Conservation (phyloP, 768 basidiomycete genomes). For the Tricholoma matsutake region DNA sequence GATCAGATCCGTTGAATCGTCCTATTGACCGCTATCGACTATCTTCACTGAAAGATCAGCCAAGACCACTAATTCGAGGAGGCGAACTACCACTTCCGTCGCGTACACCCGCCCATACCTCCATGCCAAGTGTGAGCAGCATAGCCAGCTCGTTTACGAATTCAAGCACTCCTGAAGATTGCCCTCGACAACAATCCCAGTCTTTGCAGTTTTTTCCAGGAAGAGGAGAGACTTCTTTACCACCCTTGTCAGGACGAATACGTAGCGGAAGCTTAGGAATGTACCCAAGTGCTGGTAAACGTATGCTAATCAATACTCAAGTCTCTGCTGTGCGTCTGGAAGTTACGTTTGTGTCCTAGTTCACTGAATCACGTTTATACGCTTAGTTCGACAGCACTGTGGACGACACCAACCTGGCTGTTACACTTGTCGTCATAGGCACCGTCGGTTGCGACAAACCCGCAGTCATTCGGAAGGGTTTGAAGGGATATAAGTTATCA, state of each 20-base stretch:
- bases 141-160: conserved; percentile 33
- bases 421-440: conserved; percentile 80
- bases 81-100: conserved; percentile 65
- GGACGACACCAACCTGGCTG: conserved; percentile 22
- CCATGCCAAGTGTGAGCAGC: conserved; percentile 37
- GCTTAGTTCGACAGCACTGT: conserved; percentile 2
- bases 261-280: conserved; percentile 63
- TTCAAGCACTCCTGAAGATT: conserved; percentile 36
- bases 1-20: conserved; percentile 42
- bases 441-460: conserved; percentile 81
- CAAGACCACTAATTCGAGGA: conserved; percentile 42
- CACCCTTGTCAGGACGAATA: conserved; percentile 37
- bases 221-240: conserved; percentile 19
- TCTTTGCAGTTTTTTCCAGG: conserved; percentile 36
- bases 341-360: conserved; percentile 3
- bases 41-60: conserved; percentile 46
- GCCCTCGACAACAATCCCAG: conserved; percentile 34
- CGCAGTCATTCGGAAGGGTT: conserved; percentile 72
- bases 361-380: neutral
- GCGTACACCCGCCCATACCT: conserved; percentile 41
- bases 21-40: conserved; percentile 42
- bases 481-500: conserved; percentile 57
- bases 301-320: conserved; percentile 36
- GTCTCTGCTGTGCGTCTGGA: conserved; percentile 20
- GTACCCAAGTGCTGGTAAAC: conserved; percentile 34